These are phyloP conservation scores for Furcasterigmium sp. DNA, from an alignment of 2,329 filamentous ascomycete genomes.

Conservation along the genomic window DNA sequence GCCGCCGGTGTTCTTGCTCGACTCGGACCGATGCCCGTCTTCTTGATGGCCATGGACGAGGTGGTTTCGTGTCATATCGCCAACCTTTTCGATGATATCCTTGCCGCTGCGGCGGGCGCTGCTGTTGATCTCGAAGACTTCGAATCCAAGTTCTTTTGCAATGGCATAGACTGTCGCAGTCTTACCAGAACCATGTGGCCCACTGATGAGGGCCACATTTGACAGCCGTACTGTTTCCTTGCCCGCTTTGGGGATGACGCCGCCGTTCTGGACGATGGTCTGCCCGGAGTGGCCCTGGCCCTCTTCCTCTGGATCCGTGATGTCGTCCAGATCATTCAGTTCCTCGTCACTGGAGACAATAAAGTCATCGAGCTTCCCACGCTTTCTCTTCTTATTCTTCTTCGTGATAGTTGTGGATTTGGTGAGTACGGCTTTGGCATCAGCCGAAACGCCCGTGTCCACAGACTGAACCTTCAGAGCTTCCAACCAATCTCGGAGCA, in stretches of 20 bases:
- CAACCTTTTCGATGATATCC: conserved; percentile 86
- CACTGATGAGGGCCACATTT: conserved; percentile 84
- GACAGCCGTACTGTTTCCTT: conserved; percentile 46
- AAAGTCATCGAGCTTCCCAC: conserved; percentile 74
- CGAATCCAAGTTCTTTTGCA: conserved; percentile 85
- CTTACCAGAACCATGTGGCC: conserved; percentile 86
- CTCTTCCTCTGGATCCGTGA: conserved; percentile 56
- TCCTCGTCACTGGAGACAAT: conserved; percentile 77
- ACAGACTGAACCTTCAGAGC: conserved; percentile 73
- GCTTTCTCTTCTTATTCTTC: conserved; percentile 59
- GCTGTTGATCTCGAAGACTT: conserved; percentile 91
- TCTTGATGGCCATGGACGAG: conserved; percentile 56
- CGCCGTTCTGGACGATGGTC: conserved; percentile 46
- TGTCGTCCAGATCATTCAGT: conserved; percentile 60
- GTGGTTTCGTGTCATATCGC: conserved; percentile 96
- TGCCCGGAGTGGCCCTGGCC: conserved; percentile 38
- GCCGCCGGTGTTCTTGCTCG: conserved; percentile 21
- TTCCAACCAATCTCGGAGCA: conserved; percentile 78
- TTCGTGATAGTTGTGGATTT: conserved; percentile 27
- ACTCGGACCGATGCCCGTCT: conserved; percentile 19
- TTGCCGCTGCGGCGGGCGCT: conserved; percentile 79
- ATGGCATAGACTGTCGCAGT: conserved; percentile 88
- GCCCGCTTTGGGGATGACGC: conserved; percentile 24
- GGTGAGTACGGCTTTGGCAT: conserved; percentile 18
- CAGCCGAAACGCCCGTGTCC: conserved; percentile 48